Base-by-base conservation (phyloP, 2,329 filamentous ascomycete species). In the Phialemoniopsis sp. region DNA sequence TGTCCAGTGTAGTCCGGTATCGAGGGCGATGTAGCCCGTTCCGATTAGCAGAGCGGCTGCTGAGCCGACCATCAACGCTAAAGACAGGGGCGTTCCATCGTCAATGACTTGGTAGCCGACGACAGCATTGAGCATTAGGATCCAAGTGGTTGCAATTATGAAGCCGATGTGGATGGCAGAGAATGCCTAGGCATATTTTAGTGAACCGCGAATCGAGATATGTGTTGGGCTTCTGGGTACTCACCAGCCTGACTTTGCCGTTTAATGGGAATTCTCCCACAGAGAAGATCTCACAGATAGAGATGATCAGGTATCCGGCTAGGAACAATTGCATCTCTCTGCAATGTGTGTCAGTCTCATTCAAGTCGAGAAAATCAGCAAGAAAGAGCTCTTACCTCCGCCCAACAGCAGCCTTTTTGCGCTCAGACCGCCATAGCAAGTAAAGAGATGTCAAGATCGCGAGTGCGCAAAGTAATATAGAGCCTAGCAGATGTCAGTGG, bases 251-350 rank as follows among this genome's bases (percentile, higher is more conserved):
- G 42, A 87, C 85, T 36, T 67, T 78, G 38, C 73, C 67, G 49
- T 78, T 69, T 15, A 96, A 67, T 3, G 91, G 89, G 54, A 98
- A 91, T 21, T 84, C 87, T 50, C 93, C 93, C 29, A 97, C 82
- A 1, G 89, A 90, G 67, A 98, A 96, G 55, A 98, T 95, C 62
- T 97, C 93, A 66, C 90, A 96, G 54, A 98, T 87, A 53, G 87
- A 82, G 45, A 97, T 82, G 42, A 97, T 65, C 41, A 95, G 85
- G 61, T 89, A 98, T 37, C 86, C 84, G 32, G 87, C 46, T 37
- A 98, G 78, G 67, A 98, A 97, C 28, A 96, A 56, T 73, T 98
- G 93, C 79, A 98, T 97, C 65, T 98, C 93, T 63, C 93, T 95
- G 56, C 41, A 39, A 4, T 33, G 9, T 36, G 31, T 13, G 39